Base-by-base conservation (phyloP, 768 basidiomycete genomes). In the Xerocomellus amylosporus region DNA sequence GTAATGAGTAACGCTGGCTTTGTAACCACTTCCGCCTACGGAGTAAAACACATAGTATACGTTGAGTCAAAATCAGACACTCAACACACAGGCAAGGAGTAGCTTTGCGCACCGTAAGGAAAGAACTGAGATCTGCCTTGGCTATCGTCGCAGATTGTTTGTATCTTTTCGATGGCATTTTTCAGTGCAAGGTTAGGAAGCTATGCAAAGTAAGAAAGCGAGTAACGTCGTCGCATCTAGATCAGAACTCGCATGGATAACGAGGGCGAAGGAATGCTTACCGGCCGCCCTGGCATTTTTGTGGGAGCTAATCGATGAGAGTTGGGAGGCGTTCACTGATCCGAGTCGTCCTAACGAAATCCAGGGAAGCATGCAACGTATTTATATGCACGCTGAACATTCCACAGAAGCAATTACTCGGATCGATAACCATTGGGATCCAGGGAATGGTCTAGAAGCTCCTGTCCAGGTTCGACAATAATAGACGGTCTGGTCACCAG, bases 21-120 rank as follows among this genome's bases (percentile, higher is more conserved):
- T 52, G 37, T 59, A 59, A 12, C 58, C 55, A 8, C 43, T 52
- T 44, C 58, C 58, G 41, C 58, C 58, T 59, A 15, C 20, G 14
- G 19, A 19, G 7, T 24, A 15, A 20, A 36, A 10, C 20, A 31
- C 44, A 31, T 14, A 33, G 33, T 6, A 42, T 8, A 20, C 7
- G 14, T 20, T 33, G 31, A 33, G 36, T 10, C 28, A 13, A n/a
- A 28, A 13, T 33, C 31, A 33, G 44, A 19, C 14, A 14, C 7
- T 22, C 13, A 12, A 10, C 20, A 15, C 9, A 22, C 8, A 28
- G 20, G 13, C 14, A 30, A 54, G 6, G 41, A 19, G 13, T 12
- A 37, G 12, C 9, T 9, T 34, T 34, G 4, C 53, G 8, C 36
- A 57, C 56, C 56, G 17, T 34, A 46, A n/a, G 49, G 44, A 44